These are phyloP conservation scores for Saccharum officinarum DNA, from an alignment of 176 grass and related monocot genomes.

Conservation along the genomic window DNA sequence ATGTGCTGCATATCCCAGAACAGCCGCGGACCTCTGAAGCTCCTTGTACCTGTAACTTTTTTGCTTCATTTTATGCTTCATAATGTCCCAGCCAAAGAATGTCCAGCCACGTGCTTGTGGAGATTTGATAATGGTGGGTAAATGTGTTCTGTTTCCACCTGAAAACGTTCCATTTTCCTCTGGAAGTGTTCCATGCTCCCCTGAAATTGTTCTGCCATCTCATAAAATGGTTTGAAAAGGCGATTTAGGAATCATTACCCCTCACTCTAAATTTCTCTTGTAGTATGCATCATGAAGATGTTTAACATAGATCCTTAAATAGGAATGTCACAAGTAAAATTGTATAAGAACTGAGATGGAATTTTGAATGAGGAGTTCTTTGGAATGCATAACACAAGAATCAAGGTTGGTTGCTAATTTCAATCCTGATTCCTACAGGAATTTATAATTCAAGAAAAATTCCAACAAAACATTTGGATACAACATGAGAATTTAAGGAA, in stretches of 20 bases:
- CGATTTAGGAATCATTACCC: neutral
- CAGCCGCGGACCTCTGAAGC: conserved; percentile 46
- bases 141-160: neutral
- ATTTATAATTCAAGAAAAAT: neutral
- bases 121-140: conserved; percentile 33
- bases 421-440: neutral
- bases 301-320: neutral
- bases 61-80: conserved; percentile 25
- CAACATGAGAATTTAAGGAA: neutral
- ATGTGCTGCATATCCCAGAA: conserved; percentile 61
- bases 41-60: conserved; percentile 29
- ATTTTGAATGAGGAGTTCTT: neutral
- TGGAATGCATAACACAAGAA: neutral
- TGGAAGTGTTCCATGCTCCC: conserved; percentile 13
- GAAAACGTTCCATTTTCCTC: conserved; percentile 18
- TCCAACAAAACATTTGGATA: neutral
- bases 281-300: neutral
- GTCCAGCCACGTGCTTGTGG: neutral
- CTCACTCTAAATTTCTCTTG: neutral
- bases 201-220: conserved; percentile 42
- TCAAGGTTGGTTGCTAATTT: neutral
- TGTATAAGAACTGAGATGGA: neutral
- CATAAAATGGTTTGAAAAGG: conserved; percentile 14
- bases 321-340: neutral
- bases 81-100: conserved; percentile 45